phyloP scores from a whole-genome alignment of 164 flowering plant genomes.

The Chimonanthus salicifolius region DNA sequence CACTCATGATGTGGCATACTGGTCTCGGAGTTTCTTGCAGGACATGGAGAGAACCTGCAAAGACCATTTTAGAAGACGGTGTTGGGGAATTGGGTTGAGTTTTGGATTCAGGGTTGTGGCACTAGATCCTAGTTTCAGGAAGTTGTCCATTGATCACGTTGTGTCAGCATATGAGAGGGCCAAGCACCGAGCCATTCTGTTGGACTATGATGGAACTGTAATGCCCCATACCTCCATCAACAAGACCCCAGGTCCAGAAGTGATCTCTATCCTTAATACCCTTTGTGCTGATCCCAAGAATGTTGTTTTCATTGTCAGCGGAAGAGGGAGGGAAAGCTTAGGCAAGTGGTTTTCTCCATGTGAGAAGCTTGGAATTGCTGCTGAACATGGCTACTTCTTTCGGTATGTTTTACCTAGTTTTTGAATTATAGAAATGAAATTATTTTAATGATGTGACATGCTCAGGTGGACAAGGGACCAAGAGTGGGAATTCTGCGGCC shows the following conservation, averaged over 20 bases:
- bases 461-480: constrained; percentile 32
- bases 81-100: constrained; percentile 74
- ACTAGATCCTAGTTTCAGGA: constrained; percentile 62
- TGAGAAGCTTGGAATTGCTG: constrained; percentile 66
- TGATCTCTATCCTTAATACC: constrained; percentile 44
- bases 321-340: constrained; percentile 59
- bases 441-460: background rate
- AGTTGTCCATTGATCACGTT: constrained; percentile 50
- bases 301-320: constrained; percentile 65
- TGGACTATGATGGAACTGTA: constrained; percentile 79
- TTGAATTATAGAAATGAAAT: background rate
- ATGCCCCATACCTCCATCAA: constrained; percentile 64
- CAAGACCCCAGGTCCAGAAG: constrained; percentile 52
- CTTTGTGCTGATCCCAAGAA: constrained; percentile 50
- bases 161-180: constrained; percentile 47
- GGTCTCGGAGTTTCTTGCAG: constrained; percentile 69
- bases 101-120: constrained; percentile 73
- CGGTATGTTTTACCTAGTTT: constrained; percentile 26
- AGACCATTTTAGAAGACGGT: constrained; percentile 57
- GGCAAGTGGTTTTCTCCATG: constrained; percentile 71
- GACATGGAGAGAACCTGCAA: constrained; percentile 67
- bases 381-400: constrained; percentile 74
- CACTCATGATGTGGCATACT: constrained; percentile 69
- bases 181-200: constrained; percentile 50
- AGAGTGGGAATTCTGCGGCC: constrained; percentile 44